Conservation (phyloP, 495 filamentous ascomycete genomes). For the Paragyromitra xinjiangensis region DNA sequence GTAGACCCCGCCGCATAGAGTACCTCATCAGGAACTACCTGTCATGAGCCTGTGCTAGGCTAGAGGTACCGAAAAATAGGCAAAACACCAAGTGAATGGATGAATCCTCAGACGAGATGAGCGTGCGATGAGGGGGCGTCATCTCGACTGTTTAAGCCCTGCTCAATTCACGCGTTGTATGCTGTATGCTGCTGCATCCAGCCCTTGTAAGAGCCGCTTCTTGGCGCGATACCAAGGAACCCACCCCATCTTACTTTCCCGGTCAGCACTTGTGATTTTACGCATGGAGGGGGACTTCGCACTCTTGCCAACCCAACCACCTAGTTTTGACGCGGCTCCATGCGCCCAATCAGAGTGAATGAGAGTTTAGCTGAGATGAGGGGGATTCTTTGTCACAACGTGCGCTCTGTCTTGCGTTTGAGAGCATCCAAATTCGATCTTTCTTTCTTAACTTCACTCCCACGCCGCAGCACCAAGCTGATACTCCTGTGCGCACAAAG, state of each 20-base stretch:
- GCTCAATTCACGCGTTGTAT: constrained; percentile 3
- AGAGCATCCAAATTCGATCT: background rate
- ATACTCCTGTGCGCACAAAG: background rate
- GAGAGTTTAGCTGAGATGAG: background rate
- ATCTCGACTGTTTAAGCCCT: background rate
- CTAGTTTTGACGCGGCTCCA: constrained; percentile 37
- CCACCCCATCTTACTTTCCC: background rate
- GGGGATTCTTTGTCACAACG: background rate
- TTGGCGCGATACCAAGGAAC: constrained; percentile 24
- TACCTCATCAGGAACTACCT: constrained; percentile 5
- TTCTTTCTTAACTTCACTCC: constrained; percentile 4
- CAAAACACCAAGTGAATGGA: background rate
- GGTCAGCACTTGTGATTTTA: constrained; percentile 3
- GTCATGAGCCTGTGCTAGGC: constrained; percentile 8
- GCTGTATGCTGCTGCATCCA: constrained; percentile 19
- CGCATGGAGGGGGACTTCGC: constrained; percentile 5
- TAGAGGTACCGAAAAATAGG: constrained; percentile 4
- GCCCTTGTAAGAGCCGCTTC: constrained; percentile 30
- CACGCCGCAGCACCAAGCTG: background rate
- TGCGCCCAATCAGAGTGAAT: background rate
- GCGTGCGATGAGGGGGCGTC: constrained; percentile 11
- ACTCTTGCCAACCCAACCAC: constrained; percentile 24
- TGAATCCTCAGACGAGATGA: constrained; percentile 10
- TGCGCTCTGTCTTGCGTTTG: background rate
- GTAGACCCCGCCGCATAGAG: constrained; percentile 6